Evolutionary conservation across 768 basidiomycete species (phyloP), one percentile per base, ranked within the genome.

Genomic region (Mycena albidolilacea): DNA sequence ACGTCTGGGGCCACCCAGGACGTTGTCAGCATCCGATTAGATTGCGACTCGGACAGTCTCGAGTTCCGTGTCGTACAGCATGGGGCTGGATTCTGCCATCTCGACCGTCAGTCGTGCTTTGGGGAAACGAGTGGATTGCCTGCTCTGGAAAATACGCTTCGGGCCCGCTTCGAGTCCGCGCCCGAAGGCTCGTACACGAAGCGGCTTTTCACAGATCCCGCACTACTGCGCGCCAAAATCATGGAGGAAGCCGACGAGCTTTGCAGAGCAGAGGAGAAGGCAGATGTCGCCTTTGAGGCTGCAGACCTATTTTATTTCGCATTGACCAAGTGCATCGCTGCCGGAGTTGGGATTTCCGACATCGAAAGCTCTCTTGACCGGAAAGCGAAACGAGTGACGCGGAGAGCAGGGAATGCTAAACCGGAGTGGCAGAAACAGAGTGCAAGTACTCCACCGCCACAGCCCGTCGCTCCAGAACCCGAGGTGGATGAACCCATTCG

Each of bases 211-310:
- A 86, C 88, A 54, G 95, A 98, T 79, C 84, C 92, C 6, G 88
- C 87, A 58, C 87, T 99, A n/a, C 85, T 99, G 57, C 89, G 87
- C 58, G 93, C 96, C 64, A 99, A 99, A 86, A 96, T 99, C 75
- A 95, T 94, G 92, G 98, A 99, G 82, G 98, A 99, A 81, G 98
- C 98, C 0, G 95, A 97, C 77, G 98, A 99, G 81, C 88, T 99
- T n/a, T 97, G 96, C 80, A 87, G 87, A 19, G 95, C 95, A 30
- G 85, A 90, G 76, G 90, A 90, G 1, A 90, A 89, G 78, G 91
- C 94, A 60, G 95, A 98, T 39, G 85, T 98, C 17, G 94, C 97
- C 1, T 97, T 97, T 73, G 98, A 99, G 82, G 95, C 97, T 8
- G 97, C 97, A 0, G 98, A 99, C 83, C 85, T 99, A 30, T 78